A percentile compares a stretch with the other conserved stretches of the same genome.
phyloP scores from a whole-genome alignment of 106 monocot genomes.

The Xerophyta viscosa region DNA sequence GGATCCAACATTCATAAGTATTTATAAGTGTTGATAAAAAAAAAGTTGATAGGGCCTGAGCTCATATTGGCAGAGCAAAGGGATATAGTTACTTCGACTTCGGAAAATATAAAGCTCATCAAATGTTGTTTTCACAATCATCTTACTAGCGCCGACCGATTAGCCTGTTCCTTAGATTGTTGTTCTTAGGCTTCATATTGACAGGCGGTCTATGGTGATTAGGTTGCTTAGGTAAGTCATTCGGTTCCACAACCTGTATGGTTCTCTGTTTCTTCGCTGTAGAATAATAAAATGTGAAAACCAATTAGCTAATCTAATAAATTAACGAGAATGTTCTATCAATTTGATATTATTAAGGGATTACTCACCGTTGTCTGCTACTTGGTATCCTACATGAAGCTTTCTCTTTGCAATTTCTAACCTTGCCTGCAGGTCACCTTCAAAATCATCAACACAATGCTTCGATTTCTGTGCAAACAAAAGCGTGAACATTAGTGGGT shows the following conservation, averaged over 20 bases:
- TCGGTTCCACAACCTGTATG: constrained; percentile 1
- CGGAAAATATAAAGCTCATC: too few relatives aligned
- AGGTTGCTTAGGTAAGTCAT: background rate
- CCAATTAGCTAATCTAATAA: too few relatives aligned
- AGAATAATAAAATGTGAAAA: background rate
- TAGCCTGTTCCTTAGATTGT: background rate
- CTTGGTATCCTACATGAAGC: constrained; percentile 25
- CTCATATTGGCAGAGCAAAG: too few relatives aligned
- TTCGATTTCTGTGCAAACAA: constrained; percentile 1
- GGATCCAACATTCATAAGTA: too few relatives aligned
- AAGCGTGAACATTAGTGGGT: too few relatives aligned
- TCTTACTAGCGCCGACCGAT: background rate
- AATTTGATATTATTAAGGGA: too few relatives aligned
- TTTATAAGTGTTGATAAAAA: too few relatives aligned
- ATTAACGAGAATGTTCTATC: too few relatives aligned
- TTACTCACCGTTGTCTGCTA: constrained; percentile 29
- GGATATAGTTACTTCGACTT: too few relatives aligned
- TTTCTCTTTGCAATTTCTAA: too few relatives aligned
- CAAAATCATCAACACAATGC: constrained; percentile 1
- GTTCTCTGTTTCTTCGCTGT: constrained; percentile 10
- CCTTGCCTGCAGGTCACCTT: constrained; percentile 18
- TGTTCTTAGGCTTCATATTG: constrained; percentile 1
- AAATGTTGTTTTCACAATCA: too few relatives aligned
- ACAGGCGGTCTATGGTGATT: background rate
- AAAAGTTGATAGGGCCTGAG: too few relatives aligned